Percentiles rank a stretch among this genome's conserved stretches.
These are phyloP conservation scores for Cytospora leucostoma DNA, from an alignment of 2,329 filamentous ascomycete species.

Conservation along the genomic window DNA sequence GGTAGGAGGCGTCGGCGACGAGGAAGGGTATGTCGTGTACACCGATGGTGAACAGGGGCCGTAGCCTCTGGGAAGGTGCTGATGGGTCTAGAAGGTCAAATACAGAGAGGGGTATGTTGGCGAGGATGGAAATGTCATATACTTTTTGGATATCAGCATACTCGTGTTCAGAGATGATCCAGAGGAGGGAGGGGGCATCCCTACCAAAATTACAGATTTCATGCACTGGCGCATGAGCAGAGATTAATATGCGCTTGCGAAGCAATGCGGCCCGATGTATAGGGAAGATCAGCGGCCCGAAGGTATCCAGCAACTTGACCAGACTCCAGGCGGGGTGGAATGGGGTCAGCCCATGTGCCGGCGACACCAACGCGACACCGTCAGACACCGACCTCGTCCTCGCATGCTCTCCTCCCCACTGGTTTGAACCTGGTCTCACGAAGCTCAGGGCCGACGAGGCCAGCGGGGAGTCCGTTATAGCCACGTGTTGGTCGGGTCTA, in stretches of 20 bases:
- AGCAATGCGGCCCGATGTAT: conserved; percentile 84
- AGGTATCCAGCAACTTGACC: conserved; percentile 72
- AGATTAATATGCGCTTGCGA: conserved; percentile 84
- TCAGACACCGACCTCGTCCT: conserved; percentile 64
- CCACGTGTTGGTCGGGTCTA: conserved; percentile 38
- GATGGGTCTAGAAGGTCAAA: conserved; percentile 67
- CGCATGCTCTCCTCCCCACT: conserved; percentile 46
- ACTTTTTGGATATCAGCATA: conserved; percentile 50
- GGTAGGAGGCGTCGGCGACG: conserved; percentile 53
- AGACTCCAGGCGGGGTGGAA: conserved; percentile 88
- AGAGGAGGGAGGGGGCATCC: conserved; percentile 31
- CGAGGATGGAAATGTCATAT: conserved; percentile 90
- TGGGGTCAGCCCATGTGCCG: conserved; percentile 68
- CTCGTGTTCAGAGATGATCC: not conserved
- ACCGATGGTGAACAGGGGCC: conserved; percentile 88
- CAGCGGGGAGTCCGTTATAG: conserved; percentile 50
- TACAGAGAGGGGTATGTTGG: conserved; percentile 78
- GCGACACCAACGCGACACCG: conserved; percentile 57
- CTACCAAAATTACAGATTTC: conserved; percentile 85
- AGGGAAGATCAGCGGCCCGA: conserved; percentile 90
- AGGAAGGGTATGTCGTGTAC: conserved; percentile 89
- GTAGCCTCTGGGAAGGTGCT: conserved; percentile 65
- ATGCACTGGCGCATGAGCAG: conserved; percentile 83
- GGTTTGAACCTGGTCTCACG: conserved; percentile 39
- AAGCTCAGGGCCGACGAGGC: conserved; percentile 54